A percentile compares a stretch with the other conserved stretches of the same genome.
Conservation (phyloP, 1,139 yeast genomes). For the Suhomyces wounanorum region DNA sequence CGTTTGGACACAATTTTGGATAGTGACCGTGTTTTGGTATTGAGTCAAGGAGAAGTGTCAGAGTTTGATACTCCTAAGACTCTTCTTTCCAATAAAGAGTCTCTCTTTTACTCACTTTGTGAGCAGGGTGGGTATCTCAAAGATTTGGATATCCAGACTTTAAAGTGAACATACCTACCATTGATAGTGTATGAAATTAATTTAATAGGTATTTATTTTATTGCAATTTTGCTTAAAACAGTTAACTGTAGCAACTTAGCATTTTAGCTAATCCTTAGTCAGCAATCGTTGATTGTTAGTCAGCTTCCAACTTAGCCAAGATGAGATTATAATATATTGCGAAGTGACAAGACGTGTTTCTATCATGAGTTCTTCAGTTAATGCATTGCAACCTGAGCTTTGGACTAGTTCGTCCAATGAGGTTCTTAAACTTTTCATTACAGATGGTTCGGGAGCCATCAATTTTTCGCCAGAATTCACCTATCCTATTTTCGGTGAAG, state of each 20-base stretch:
- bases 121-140: conserved; percentile 32
- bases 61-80: conserved; percentile 36
- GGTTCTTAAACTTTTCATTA: conserved; percentile 26
- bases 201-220: no score
- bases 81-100: conserved; percentile 25
- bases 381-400: conserved; percentile 20
- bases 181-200: no score
- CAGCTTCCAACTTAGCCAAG: neutral
- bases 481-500: conserved; percentile 90
- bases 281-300: neutral
- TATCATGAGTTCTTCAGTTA: conserved; percentile 10
- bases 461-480: conserved; percentile 75
- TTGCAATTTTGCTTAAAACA: no score
- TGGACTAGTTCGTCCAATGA: conserved; percentile 22
- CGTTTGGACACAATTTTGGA: conserved; percentile 39
- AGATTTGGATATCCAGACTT: conserved; percentile 3
- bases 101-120: conserved; percentile 36
- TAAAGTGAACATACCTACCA: neutral
- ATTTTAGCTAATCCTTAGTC: neutral
- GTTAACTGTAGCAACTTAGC: no score
- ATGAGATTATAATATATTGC: neutral
- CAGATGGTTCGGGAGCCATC: conserved; percentile 58
- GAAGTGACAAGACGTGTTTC: conserved; percentile 3
- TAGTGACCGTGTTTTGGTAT: conserved; percentile 36
- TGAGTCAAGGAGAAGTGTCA: conserved; percentile 34